A percentile compares a stretch with the other conserved stretches of the same genome.
phyloP scores from a whole-genome alignment of 345 rosid species.

The Aquilaria malaccensis region DNA sequence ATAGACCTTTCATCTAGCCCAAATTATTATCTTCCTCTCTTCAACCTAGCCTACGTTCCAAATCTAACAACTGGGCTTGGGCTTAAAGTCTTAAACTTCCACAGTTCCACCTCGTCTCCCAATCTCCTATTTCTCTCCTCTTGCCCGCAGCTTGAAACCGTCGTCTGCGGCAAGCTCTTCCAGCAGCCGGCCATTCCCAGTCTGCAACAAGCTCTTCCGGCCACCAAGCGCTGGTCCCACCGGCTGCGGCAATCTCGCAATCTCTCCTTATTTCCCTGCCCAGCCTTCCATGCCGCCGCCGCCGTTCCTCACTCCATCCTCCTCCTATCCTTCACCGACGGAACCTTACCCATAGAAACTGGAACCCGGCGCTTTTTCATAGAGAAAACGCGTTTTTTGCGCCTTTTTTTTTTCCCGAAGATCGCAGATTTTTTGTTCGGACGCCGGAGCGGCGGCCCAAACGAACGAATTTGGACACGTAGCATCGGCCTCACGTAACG shows the following conservation, averaged over 20 bases:
- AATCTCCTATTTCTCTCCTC: not conserved
- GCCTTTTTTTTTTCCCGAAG: too few species aligned
- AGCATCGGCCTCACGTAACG: too few species aligned
- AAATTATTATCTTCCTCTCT: not conserved
- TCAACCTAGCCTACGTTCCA: not conserved
- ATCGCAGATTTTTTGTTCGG: too few species aligned
- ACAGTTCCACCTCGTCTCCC: too few species aligned
- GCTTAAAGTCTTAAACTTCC: too few species aligned
- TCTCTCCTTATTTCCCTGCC: constrained; percentile 15
- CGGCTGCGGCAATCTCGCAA: constrained; percentile 11
- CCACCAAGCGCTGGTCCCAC: constrained; percentile 8
- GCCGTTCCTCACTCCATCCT: constrained; percentile 14
- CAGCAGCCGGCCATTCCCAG: not conserved
- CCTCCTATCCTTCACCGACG: constrained; percentile 19
- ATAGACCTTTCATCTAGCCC: too few species aligned
- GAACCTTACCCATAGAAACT: constrained; percentile 5
- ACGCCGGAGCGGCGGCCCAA: too few species aligned
- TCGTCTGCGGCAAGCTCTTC: constrained; percentile 1
- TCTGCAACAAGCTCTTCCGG: constrained; percentile 12
- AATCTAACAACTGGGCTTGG: not conserved
- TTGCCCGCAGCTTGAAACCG: constrained; percentile 11
- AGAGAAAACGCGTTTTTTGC: too few species aligned
- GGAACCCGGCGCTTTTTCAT: too few species aligned
- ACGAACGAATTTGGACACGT: too few species aligned
- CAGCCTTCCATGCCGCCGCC: constrained; percentile 12